A percentile compares a stretch with the other conserved stretches of the same genome.
Evolutionary conservation across 495 filamentous ascomycete species (phyloP).

Genomic region (Barbatosphaeria neglecta): DNA sequence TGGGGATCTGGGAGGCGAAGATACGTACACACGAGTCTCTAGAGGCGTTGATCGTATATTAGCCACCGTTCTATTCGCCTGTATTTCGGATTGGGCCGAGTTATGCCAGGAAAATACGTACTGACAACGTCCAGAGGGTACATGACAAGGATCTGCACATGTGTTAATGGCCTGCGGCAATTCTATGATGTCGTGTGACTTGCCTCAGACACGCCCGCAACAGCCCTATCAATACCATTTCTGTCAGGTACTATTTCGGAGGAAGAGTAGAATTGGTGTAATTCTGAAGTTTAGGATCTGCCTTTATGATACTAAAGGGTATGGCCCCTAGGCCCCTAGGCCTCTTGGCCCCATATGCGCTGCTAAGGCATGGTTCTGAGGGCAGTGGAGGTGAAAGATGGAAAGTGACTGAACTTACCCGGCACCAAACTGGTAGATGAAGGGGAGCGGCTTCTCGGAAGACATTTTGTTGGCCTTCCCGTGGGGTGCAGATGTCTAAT

Average conservation of each 20-base stretch:
- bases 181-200: conserved; percentile 21
- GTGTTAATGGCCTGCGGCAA: conserved; percentile 16
- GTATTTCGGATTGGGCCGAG: neutral
- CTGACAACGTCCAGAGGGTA: conserved; percentile 95
- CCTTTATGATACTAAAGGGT: too few species aligned
- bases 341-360: too few species aligned
- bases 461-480: conserved; percentile 40
- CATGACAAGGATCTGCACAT: conserved; percentile 37
- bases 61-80: neutral
- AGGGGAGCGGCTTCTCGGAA: conserved; percentile 61
- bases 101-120: neutral
- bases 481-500: too few species aligned
- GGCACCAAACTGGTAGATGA: conserved; percentile 76
- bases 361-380: neutral
- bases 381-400: neutral
- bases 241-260: too few species aligned
- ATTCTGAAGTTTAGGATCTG: too few species aligned
- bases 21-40: conserved; percentile 69
- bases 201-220: conserved; percentile 88
- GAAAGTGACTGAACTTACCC: conserved; percentile 33
- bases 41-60: neutral
- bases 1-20: conserved; percentile 1
- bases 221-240: conserved; percentile 60
- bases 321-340: too few species aligned
- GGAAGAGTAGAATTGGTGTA: too few species aligned